A percentile compares a stretch with the other conserved stretches of the same genome.
These are phyloP conservation scores for Bonnemaisonia californica DNA, from an alignment of 31 red algal species.

Conservation along the genomic window DNA sequence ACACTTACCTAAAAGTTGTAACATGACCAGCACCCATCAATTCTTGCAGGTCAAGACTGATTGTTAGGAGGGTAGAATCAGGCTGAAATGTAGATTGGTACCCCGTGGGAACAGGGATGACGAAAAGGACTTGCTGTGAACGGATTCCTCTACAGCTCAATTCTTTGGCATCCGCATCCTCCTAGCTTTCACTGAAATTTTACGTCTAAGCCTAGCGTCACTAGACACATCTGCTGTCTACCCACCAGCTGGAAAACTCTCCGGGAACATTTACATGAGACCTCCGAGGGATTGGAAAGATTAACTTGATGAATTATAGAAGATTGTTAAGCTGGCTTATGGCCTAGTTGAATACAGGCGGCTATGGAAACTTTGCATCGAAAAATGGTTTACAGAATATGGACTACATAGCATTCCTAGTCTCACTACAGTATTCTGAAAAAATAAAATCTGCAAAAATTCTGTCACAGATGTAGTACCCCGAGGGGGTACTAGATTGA, in stretches of 20 bases:
- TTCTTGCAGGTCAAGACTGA: constrained; percentile 43
- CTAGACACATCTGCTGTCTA: constrained; percentile 25
- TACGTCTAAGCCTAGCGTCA: not conserved
- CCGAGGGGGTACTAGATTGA: too few species aligned
- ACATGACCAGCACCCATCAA: constrained; percentile 26
- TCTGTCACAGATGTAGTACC: too few species aligned
- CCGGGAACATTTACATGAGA: constrained; percentile 1
- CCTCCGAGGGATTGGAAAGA: constrained; percentile 7
- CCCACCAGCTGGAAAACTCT: constrained; percentile 15
- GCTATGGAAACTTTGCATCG: constrained; percentile 12
- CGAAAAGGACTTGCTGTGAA: constrained; percentile 18
- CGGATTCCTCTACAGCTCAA: constrained; percentile 37
- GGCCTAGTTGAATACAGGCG: constrained; percentile 10
- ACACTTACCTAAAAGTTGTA: too few species aligned
- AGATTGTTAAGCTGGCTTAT: constrained; percentile 11
- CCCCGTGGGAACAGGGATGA: constrained; percentile 8
- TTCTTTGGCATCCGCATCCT: constrained; percentile 23
- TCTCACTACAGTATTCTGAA: too few species aligned
- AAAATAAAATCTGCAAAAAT: too few species aligned
- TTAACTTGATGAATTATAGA: not conserved
- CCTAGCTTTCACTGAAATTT: not conserved
- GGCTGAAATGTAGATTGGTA: constrained; percentile 31
- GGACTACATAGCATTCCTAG: too few species aligned
- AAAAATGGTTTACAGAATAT: not conserved
- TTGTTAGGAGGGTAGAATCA: not conserved